Evolutionary conservation across 1,139 yeast genomes (phyloP).

Genomic region (Candida tunisiensis): DNA sequence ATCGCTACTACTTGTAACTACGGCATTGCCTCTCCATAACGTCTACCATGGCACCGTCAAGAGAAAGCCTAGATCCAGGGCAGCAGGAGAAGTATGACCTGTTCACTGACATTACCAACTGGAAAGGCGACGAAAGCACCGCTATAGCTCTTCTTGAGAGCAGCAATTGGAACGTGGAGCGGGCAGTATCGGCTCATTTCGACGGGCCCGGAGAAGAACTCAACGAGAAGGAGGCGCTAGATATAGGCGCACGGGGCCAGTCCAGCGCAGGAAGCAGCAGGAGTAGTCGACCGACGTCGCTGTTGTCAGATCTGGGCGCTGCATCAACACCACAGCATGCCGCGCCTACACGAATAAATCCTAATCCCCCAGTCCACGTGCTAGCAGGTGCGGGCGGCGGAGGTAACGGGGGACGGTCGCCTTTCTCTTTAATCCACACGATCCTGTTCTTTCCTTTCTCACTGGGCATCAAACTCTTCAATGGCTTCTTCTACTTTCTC

Average conservation of each 20-base stretch:
- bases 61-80: too few species aligned
- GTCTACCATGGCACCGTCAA: too few species aligned
- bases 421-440: constrained; percentile 12
- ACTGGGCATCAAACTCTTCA: constrained; percentile 14
- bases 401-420: too few species aligned
- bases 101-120: neutral
- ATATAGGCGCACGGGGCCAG: neutral
- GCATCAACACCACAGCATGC: too few species aligned
- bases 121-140: neutral
- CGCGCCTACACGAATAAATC: too few species aligned
- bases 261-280: neutral
- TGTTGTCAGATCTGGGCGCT: constrained; percentile 16
- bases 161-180: constrained; percentile 15
- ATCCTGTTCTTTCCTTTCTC: constrained; percentile 17
- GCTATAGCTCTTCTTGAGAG: constrained; percentile 8
- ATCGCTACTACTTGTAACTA: too few species aligned
- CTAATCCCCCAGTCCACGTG: constrained; percentile 9
- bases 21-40: too few species aligned
- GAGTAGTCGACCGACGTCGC: constrained; percentile 7
- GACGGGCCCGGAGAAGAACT: neutral
- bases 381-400: too few species aligned
- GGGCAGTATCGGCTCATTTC: neutral
- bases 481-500: constrained; percentile 15
- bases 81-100: neutral
- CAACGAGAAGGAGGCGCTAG: too few species aligned